A percentile compares a stretch with the other conserved stretches of the same genome.
Evolutionary conservation across 1,139 yeast genomes (phyloP).

Genomic region (Suzukiozyma palmioleophila): DNA sequence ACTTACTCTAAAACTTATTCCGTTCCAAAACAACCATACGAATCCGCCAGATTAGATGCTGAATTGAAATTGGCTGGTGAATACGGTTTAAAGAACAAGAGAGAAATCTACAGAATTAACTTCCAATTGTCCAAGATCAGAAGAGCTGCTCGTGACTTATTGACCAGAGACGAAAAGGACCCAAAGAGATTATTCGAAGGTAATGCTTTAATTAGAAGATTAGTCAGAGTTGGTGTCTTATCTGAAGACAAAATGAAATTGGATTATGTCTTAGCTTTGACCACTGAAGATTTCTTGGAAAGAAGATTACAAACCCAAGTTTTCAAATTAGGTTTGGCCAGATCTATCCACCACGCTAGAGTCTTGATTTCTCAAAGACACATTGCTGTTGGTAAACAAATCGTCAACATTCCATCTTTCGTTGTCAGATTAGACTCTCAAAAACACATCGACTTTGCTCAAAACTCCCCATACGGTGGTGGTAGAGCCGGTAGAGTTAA

Average conservation of each 20-base stretch:
- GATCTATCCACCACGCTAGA: constrained; percentile 99
- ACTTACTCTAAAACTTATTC: constrained; percentile 99
- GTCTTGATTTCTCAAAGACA: constrained; percentile 98
- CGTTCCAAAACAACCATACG: constrained; percentile 99
- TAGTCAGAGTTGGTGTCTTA: constrained; percentile 97
- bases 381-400: constrained; percentile 99
- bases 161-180: constrained; percentile 99
- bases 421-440: constrained; percentile 99
- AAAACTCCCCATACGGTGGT: constrained; percentile 99
- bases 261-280: constrained; percentile 98
- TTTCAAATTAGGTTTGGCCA: constrained; percentile 99
- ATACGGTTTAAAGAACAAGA: constrained; percentile 99
- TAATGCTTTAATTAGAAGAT: constrained; percentile 98
- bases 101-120: constrained; percentile 98
- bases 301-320: constrained; percentile 99
- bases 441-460: constrained; percentile 99
- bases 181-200: constrained; percentile 99
- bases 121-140: constrained; percentile 99
- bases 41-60: constrained; percentile 98
- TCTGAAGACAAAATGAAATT: constrained; percentile 99
- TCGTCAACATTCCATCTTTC: constrained; percentile 98
- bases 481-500: constrained; percentile 99
- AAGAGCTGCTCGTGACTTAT: constrained; percentile 99
- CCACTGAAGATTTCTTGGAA: constrained; percentile 98
- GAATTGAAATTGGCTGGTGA: constrained; percentile 99